phyloP scores from a whole-genome alignment of 2,329 filamentous ascomycete genomes.

The Alternaria longipes region DNA sequence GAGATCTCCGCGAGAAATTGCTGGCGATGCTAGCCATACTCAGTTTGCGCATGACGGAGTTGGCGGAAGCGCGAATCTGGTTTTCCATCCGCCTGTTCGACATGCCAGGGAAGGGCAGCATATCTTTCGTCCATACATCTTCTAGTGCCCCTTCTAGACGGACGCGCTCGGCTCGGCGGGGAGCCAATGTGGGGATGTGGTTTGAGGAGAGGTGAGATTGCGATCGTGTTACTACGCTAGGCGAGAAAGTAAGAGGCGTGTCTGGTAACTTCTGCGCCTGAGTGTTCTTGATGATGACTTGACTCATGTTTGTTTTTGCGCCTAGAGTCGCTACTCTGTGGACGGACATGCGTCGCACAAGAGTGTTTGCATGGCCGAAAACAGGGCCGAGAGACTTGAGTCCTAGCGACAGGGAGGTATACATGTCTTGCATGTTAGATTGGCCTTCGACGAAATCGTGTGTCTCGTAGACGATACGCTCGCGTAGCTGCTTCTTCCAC shows the following conservation, averaged over 20 bases:
- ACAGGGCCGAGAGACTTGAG: constrained; percentile 79
- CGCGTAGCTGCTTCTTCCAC: constrained; percentile 77
- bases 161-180: constrained; percentile 77
- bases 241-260: constrained; percentile 54
- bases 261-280: constrained; percentile 69
- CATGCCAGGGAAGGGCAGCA: constrained; percentile 86
- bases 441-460: constrained; percentile 61
- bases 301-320: constrained; percentile 71
- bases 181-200: constrained; percentile 74
- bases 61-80: constrained; percentile 79
- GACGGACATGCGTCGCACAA: constrained; percentile 76
- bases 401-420: constrained; percentile 72
- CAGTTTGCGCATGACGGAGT: constrained; percentile 86
- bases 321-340: constrained; percentile 80
- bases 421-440: constrained; percentile 60
- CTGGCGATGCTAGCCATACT: constrained; percentile 82
- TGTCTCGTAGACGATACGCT: constrained; percentile 60
- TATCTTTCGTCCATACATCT: constrained; percentile 85
- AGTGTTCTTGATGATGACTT: constrained; percentile 89
- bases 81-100: constrained; percentile 72
- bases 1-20: constrained; percentile 77
- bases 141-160: constrained; percentile 77
- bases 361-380: constrained; percentile 74
- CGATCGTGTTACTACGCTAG: constrained; percentile 74
- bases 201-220: constrained; percentile 79